These are phyloP conservation scores for Hortiboletus flavorubellus DNA, from an alignment of 768 basidiomycete species.

Conservation along the genomic window DNA sequence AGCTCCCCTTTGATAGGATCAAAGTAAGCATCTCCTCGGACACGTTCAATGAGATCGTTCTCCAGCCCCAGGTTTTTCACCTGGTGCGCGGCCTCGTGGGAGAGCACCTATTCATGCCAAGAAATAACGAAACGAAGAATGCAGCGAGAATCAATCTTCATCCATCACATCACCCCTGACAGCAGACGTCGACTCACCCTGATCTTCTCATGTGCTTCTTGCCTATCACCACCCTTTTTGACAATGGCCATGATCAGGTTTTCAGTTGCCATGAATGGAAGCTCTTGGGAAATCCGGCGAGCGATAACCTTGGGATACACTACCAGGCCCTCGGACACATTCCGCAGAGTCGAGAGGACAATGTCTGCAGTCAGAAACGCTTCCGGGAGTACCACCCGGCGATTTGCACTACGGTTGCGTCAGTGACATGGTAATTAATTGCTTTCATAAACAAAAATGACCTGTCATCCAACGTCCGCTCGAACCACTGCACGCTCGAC, in stretches of 20 bases:
- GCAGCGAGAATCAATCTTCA: slow-evolving; percentile 8
- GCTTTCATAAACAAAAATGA: slow-evolving; percentile 25
- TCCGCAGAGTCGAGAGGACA: slow-evolving; percentile 91
- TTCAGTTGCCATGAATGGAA: slow-evolving; percentile 99
- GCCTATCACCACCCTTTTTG: slow-evolving; percentile 90
- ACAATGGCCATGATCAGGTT: slow-evolving; percentile 99
- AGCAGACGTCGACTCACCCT: slow-evolving; percentile 47
- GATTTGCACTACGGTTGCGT: slow-evolving; percentile 70
- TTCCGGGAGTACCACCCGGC: slow-evolving; percentile 93
- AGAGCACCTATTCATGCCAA: slow-evolving; percentile 63
- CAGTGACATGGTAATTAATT: slow-evolving; percentile 1
- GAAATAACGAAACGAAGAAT: slow-evolving; percentile 1
- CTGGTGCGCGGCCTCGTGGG: slow-evolving; percentile 90
- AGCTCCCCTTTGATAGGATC: slow-evolving; percentile 80
- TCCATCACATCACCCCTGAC: slow-evolving; percentile 15
- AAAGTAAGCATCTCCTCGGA: slow-evolving; percentile 82
- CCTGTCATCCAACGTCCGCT: slow-evolving; percentile 97
- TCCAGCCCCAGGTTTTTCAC: slow-evolving; percentile 93
- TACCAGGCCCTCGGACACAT: slow-evolving; percentile 98
- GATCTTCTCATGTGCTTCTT: slow-evolving; percentile 96
- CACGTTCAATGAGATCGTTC: slow-evolving; percentile 92
- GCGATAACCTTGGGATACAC: slow-evolving; percentile 97
- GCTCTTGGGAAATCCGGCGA: slow-evolving; percentile 86
- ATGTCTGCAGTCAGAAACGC: slow-evolving; percentile 98
- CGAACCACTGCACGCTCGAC: slow-evolving; percentile 94